Conservation (phyloP, 208 protist genomes). For the Borovskyia barvae region DNA sequence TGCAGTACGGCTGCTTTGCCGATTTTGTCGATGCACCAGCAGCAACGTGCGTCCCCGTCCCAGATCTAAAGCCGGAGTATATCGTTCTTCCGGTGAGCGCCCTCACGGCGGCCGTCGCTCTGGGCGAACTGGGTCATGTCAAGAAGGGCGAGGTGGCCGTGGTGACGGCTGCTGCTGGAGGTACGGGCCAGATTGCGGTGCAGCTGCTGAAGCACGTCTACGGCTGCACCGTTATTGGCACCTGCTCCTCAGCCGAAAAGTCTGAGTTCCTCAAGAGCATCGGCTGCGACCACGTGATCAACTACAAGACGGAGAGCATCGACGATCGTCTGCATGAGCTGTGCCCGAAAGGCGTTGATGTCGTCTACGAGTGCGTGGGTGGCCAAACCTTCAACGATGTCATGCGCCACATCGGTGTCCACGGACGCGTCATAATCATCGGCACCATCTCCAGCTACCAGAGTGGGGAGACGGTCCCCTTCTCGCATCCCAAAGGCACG, state of each 20-base stretch:
- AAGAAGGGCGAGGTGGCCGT: conserved; percentile 62
- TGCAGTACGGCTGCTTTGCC: conserved; percentile 57
- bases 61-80: conserved; percentile 37
- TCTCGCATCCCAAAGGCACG: conserved; percentile 16
- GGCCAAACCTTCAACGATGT: conserved; percentile 74
- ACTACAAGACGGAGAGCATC: conserved; percentile 77
- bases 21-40: conserved; percentile 33
- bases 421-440: conserved; percentile 74
- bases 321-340: conserved; percentile 39
- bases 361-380: conserved; percentile 87
- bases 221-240: conserved; percentile 84
- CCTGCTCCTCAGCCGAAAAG: conserved; percentile 73
- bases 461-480: conserved; percentile 25
- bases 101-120: conserved; percentile 66
- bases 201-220: conserved; percentile 88
- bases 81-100: conserved; percentile 37
- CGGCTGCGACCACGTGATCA: conserved; percentile 81
- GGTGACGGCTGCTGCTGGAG: conserved; percentile 84
- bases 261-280: conserved; percentile 68
- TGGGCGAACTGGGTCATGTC: conserved; percentile 40
- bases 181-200: conserved; percentile 84
- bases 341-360: conserved; percentile 70
- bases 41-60: conserved; percentile 27
- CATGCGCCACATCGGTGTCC: conserved; percentile 58
- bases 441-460: conserved; percentile 76